Base-by-base conservation (phyloP, 371 early-diverging fungal species). In the Mucor irregularis region DNA sequence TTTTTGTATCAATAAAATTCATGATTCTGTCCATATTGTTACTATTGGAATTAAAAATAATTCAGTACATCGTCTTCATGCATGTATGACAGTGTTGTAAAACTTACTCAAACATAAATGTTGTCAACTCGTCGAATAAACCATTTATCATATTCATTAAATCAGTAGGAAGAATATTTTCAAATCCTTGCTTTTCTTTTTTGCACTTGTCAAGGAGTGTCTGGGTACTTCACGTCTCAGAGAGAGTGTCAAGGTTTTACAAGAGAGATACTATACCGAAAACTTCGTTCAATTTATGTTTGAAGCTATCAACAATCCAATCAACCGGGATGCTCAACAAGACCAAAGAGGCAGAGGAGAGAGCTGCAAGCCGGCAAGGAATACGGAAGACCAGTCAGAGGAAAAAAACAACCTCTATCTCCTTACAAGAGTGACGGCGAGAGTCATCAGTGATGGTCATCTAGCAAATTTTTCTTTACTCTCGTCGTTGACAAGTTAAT, bases 1-100 rank as follows among this genome's bases (percentile, higher is more conserved):
- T 52, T 52, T 43, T 52, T 25, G 43, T 30, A 52, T 42, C 53
- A 52, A 52, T 52, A 31, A 52, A 46, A 31, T 46, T 31, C 46
- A 46, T 30, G 19, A 49, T 49, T 49, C 49, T 49, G 49, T 49
- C 35, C 35, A 35, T 49, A 35, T 17, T 49, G n/a, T 49, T 49
- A 35, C 49, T 35, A 49, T 49, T 49, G 35, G 35, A 31, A 47
- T 47, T 47, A 10, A 47, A 31, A 17, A 47, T 47, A 21, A 10
- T 47, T 47, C 19, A 47, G 31, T 31, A 16, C 47, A 31, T 47
- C 31, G 47, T 47, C 47, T 31, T 13, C 31, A 47, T 33, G 44
- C 26, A 47, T 47, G 31, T 47, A 47, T 33, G 19, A 47, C 47
- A 33, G 47, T 47, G 47, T 17, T 47, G 33, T 33, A 47, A 44